A percentile compares a stretch with the other conserved stretches of the same genome.
These are phyloP conservation scores for Phytophthora capsici DNA, from an alignment of 352 stramenopile genomes.

Conservation along the genomic window DNA sequence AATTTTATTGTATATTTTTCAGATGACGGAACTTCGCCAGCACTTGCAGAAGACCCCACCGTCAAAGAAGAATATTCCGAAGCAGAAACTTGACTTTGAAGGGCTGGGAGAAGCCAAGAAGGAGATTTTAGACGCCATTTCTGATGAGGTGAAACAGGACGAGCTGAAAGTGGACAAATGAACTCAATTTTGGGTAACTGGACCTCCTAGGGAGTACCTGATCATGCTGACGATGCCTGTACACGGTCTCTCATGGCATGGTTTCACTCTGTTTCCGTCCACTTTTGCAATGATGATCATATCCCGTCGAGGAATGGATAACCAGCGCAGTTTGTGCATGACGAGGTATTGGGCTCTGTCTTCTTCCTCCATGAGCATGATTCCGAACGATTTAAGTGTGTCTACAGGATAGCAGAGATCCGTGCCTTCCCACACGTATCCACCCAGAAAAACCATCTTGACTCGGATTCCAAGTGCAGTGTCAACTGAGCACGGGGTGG, in stretches of 20 bases:
- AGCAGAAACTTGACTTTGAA: conserved; percentile 32
- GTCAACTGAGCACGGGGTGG: conserved; percentile 11
- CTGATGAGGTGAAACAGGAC: conserved; percentile 23
- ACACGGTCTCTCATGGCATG: background rate
- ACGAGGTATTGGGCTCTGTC: background rate
- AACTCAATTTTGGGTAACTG: conserved; percentile 3
- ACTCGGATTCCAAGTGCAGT: conserved; percentile 4
- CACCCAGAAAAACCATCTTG: conserved; percentile 13
- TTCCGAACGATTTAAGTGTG: conserved; percentile 10
- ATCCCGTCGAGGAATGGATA: conserved; percentile 7
- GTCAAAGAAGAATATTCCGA: conserved; percentile 16
- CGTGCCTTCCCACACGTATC: conserved; percentile 4
- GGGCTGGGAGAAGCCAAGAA: conserved; percentile 31
- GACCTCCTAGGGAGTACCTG: background rate
- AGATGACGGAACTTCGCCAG: conserved; percentile 47
- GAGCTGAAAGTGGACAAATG: background rate
- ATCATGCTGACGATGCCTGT: conserved; percentile 3
- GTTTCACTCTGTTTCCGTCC: background rate
- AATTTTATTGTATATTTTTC: conserved; percentile 23
- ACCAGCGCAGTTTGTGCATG: background rate
- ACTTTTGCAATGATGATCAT: conserved; percentile 8
- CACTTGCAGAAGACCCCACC: conserved; percentile 43
- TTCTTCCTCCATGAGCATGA: conserved; percentile 12
- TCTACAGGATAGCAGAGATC: conserved; percentile 4
- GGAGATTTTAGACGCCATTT: conserved; percentile 21